Conservation (phyloP, 306 rosid genomes). For the Malus asiatica region DNA sequence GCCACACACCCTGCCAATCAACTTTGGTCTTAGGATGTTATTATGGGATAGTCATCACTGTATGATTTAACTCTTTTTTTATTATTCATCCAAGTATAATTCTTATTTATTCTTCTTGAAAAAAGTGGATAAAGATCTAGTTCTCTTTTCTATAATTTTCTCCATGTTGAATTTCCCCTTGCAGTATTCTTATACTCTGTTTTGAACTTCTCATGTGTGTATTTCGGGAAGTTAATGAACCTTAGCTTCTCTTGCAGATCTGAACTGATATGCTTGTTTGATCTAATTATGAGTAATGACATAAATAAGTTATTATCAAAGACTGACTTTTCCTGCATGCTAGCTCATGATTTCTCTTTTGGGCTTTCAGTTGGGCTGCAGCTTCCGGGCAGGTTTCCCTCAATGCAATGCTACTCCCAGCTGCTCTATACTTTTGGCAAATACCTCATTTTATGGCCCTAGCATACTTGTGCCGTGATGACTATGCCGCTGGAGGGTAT, state of each 20-base stretch:
- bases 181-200: no score
- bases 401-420: slow-evolving; percentile 80
- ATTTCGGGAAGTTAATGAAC: background rate
- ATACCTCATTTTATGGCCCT: slow-evolving; percentile 98
- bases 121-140: background rate
- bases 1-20: background rate
- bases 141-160: background rate
- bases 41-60: background rate
- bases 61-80: no score
- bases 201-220: no score
- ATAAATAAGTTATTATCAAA: background rate
- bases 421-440: slow-evolving; percentile 98
- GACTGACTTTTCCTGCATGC: background rate
- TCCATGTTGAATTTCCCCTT: background rate
- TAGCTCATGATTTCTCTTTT: slow-evolving; percentile 2
- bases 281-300: background rate
- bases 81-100: background rate
- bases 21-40: background rate
- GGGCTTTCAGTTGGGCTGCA: slow-evolving; percentile 78
- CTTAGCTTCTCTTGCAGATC: background rate
- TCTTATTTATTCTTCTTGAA: background rate
- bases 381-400: slow-evolving; percentile 76
- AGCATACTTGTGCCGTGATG: slow-evolving; percentile 82
- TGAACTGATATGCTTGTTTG: background rate
- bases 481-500: slow-evolving; percentile 98